Evolutionary conservation across 257 asterid species (phyloP).

Genomic region (Solanum sitiens): DNA sequence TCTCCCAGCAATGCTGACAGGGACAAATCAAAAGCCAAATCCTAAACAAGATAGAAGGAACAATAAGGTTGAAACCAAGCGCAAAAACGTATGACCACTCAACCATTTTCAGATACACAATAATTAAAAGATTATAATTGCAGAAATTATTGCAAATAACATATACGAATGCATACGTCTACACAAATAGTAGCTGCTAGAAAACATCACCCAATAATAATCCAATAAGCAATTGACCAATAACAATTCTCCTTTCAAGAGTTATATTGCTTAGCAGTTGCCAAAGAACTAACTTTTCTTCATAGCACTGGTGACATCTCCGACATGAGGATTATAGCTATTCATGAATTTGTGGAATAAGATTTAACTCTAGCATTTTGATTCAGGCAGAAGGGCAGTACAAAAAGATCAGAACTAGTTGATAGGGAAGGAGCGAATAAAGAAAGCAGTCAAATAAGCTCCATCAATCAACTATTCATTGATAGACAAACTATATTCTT

Average conservation of each 20-base stretch:
- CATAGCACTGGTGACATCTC: not conserved
- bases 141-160: not conserved
- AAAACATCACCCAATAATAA: not conserved
- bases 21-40: conserved; percentile 13
- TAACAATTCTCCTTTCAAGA: not conserved
- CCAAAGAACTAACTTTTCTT: not conserved
- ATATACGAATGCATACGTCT: not conserved
- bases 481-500: not conserved
- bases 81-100: not conserved
- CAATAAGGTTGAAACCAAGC: not conserved
- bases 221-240: not conserved
- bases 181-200: not conserved
- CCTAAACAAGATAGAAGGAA: not conserved
- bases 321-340: not conserved
- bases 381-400: not conserved
- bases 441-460: not conserved
- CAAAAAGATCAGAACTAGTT: not conserved
- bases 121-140: not conserved
- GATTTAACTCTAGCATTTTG: not conserved
- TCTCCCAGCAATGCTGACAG: conserved; percentile 17
- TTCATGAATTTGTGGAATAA: not conserved
- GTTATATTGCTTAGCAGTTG: not conserved
- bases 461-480: not conserved
- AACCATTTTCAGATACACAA: not conserved
- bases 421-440: not conserved